Evolutionary conservation across 2,329 filamentous ascomycete genomes (phyloP), one percentile per base, ranked within the genome.

Genomic region (Aspergillus texensis): DNA sequence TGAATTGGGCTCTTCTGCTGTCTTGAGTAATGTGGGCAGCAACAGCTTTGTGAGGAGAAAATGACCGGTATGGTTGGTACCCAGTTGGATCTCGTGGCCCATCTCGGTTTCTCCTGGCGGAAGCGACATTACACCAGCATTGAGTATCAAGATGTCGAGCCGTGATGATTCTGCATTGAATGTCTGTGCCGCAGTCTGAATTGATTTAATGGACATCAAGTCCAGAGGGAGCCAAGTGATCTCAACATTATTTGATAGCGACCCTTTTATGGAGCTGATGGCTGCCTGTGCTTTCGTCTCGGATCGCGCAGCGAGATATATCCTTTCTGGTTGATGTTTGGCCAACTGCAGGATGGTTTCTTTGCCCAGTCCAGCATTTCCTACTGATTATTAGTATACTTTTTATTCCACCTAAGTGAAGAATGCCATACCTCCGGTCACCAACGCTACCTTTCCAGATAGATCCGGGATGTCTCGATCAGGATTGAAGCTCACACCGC

Each of bases 321-420:
- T 73, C 28, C 75, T 74, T 4, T 67, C 63, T 69, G 82, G 66
- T 68, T 78, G 70, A 65, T 82, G 81, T 58, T 76, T 75, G 14
- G 80, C 77, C 9, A 83, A 73, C 4, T 77, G 75, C 14, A 78
- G 67, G 45, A 82, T 72, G 5, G 78, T 78, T 61, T 78, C 75
- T 61, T 75, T 78, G 28, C 84, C 84, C 0, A 86, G 77, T 0
- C 84, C 84, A n/a, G 77, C 72, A 60, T 83, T 85, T 63, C 74
- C 74, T 77, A 36, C 16, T 14, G 54, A 32, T 12, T 36, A 32
- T 64, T 36, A 62, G 16, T 30, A 28, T 28, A 28, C 26, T 1
- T 28, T 8, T 8, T 30, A 8, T 19, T 41, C 16, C 16, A 8
- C 3, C 3, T 3, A 14, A 3, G 26, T 30, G 14, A 28, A 11